Evolutionary conservation across 164 flowering plant genomes (phyloP).

Genomic region (Saururus chinensis): DNA sequence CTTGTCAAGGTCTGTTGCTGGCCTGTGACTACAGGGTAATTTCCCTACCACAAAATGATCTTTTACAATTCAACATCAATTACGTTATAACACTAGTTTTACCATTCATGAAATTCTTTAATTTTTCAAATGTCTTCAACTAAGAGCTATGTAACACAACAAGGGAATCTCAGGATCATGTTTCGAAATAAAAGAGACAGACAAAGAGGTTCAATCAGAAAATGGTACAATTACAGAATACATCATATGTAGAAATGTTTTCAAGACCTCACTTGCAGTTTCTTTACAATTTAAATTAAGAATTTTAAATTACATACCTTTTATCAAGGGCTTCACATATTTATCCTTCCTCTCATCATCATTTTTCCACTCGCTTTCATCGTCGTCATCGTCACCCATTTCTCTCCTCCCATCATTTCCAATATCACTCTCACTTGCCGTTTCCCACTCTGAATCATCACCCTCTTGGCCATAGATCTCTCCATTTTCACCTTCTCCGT

Average conservation of each 20-base stretch:
- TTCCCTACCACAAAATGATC: no score
- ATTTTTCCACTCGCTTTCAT: constrained; percentile 58
- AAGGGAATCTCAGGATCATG: background rate
- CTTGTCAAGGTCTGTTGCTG: no score
- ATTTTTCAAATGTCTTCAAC: no score
- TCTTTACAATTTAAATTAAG: background rate
- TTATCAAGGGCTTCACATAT: constrained; percentile 42
- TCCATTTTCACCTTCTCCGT: constrained; percentile 56
- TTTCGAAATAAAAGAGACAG: background rate
- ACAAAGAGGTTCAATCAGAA: background rate
- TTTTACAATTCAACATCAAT: no score
- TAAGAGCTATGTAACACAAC: background rate
- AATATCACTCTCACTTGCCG: constrained; percentile 95
- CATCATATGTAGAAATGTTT: background rate
- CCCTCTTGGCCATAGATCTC: constrained; percentile 61
- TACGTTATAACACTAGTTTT: no score
- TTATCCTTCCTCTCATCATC: constrained; percentile 56
- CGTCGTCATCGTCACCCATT: constrained; percentile 33
- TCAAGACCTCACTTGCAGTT: background rate
- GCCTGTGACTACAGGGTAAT: no score
- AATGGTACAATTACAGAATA: background rate
- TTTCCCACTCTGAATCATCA: constrained; percentile 99
- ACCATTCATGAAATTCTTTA: no score
- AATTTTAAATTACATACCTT: constrained; percentile 38
- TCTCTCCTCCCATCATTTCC: constrained; percentile 75